Base-by-base conservation (phyloP, 1,139 yeast species). In the Torulaspora pretoriensis region DNA sequence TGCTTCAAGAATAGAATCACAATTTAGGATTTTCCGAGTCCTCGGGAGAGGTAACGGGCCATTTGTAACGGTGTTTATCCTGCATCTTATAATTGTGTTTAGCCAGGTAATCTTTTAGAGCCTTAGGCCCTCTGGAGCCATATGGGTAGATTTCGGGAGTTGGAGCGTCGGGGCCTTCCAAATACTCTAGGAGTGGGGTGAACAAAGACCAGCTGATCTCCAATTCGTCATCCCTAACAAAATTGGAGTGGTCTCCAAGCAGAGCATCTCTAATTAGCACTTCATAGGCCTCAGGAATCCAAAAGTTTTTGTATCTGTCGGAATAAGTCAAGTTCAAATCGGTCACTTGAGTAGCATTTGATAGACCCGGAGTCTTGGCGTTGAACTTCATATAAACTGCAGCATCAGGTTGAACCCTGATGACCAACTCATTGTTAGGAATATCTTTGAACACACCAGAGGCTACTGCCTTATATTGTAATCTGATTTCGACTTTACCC, bases 211-310 rank as follows among this genome's bases (percentile, higher is more conserved):
- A 92, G 49, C 95, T 83, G 49, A 83, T 81, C 49, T 90, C 97
- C 64, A 94, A 78, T 71, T 92, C 99, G 66, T 92, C 99, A 65
- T 90, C 97, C 71, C 98, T 84, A 30, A 92, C 98, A 66, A 94
- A 92, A 72, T 90, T 90, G 49, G 97, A 84, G 70, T 92, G 98
- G 69, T 90, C 95, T 48, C 95, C 98, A 57, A 80, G 76, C 64
- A 83, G 72, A 52, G 92, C 86, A 68, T 94, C 98, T 67, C 95
- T 80, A 58, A 92, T 87, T 59, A 92, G 80, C 2, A 96, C 85
- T 72, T 94, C 98, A 68, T 92, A 92, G 39, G 97, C 98, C 73
- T 90, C 97, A 42, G 98, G 97, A 60, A 92, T 90, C 85, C 90
- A 84, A 70, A 88, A 84, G 63, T 88, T 84, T 55, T 86, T 73